Conservation (phyloP, 116 monocot species). For the Iris pallida region DNA sequence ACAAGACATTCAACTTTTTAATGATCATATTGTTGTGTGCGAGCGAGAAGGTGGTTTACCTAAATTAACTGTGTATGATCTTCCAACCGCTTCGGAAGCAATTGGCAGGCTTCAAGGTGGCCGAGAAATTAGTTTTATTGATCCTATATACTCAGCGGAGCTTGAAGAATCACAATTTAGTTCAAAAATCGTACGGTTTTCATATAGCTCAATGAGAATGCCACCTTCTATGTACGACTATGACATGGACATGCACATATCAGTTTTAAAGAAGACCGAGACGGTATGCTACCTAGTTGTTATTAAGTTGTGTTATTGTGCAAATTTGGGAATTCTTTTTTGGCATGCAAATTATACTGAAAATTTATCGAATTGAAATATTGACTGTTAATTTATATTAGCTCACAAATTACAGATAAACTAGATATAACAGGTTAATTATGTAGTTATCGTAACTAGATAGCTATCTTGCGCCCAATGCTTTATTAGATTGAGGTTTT, state of each 20-base stretch:
- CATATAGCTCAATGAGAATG: conserved; percentile 92
- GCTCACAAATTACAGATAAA: too few species aligned
- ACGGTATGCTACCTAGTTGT: conserved; percentile 32
- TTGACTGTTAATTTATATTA: too few species aligned
- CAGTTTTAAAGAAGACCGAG: conserved; percentile 87
- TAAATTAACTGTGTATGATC: conserved; percentile 61
- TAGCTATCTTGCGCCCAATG: too few species aligned
- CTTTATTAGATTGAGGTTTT: too few species aligned
- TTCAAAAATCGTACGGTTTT: conserved; percentile 72
- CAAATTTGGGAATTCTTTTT: too few species aligned
- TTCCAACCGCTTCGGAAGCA: conserved; percentile 61
- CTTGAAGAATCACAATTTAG: conserved; percentile 58
- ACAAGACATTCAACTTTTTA: conserved; percentile 70
- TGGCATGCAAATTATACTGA: too few species aligned
- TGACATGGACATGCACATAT: conserved; percentile 72
- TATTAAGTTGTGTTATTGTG: too few species aligned
- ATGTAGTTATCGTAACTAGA: too few species aligned
- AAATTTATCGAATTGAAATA: too few species aligned
- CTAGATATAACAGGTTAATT: too few species aligned
- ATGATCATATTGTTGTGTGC: conserved; percentile 68
- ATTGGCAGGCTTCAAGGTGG: conserved; percentile 58
- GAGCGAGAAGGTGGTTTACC: conserved; percentile 90
- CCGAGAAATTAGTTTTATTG: conserved; percentile 60
- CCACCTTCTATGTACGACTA: conserved; percentile 83
- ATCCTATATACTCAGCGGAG: conserved; percentile 71